Evolutionary conservation across 495 filamentous ascomycete species (phyloP).

Genomic region (Podospora anserina): DNA sequence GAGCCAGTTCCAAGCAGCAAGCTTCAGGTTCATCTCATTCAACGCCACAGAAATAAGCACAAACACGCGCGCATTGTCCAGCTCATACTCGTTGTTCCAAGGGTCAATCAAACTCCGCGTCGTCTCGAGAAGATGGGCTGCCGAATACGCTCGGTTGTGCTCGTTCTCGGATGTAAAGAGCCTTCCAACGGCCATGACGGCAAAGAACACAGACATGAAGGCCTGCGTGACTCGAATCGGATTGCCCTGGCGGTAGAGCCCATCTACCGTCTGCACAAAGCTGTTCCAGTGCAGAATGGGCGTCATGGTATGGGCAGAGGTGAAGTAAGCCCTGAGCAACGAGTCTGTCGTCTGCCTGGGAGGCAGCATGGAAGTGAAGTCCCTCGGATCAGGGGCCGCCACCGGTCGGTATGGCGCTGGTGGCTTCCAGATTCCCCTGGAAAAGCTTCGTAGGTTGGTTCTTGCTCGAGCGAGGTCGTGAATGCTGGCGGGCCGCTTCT

Average conservation of each 20-base stretch:
- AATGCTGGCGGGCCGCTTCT: constrained; percentile 55
- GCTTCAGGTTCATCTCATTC: constrained; percentile 82
- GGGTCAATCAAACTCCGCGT: constrained; percentile 69
- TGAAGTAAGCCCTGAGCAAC: constrained; percentile 72
- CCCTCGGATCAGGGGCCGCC: constrained; percentile 49
- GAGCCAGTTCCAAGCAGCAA: constrained; percentile 86
- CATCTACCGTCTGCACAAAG: constrained; percentile 72
- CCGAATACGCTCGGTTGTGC: constrained; percentile 54
- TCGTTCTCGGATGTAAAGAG: constrained; percentile 64
- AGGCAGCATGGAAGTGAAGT: constrained; percentile 58
- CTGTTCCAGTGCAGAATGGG: constrained; percentile 89
- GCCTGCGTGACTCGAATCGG: constrained; percentile 63
- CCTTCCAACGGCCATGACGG: constrained; percentile 77
- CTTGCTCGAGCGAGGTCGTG: constrained; percentile 71
- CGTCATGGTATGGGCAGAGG: constrained; percentile 70
- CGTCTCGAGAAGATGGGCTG: constrained; percentile 67
- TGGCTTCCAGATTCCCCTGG: constrained; percentile 75
- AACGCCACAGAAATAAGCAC: constrained; percentile 77
- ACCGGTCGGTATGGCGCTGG: constrained; percentile 67
- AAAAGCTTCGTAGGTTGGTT: constrained; percentile 68
- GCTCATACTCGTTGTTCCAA: constrained; percentile 76
- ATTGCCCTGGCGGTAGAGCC: constrained; percentile 65
- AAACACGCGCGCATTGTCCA: constrained; percentile 73
- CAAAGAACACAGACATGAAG: constrained; percentile 82
- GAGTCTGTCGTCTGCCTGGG: constrained; percentile 67